Conservation (phyloP, 1,284 basidiomycete species). For the Albatrellus sp. region DNA sequence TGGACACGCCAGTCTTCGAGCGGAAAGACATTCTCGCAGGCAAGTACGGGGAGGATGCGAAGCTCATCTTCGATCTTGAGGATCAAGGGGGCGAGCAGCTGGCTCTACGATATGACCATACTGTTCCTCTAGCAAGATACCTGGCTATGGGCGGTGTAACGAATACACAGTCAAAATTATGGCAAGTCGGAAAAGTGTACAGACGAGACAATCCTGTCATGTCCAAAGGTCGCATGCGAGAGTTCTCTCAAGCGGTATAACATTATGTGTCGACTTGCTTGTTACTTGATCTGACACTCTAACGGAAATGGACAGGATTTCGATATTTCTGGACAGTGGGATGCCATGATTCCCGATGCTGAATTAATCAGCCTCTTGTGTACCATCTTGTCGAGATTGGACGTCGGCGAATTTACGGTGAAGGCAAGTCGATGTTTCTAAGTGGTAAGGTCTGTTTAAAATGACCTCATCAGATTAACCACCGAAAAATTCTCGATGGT, state of each 20-base stretch:
- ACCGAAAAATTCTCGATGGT: constrained; percentile 95
- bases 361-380: constrained; percentile 81
- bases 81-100: constrained; percentile 99
- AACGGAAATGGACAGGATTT: constrained; percentile 57
- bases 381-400: constrained; percentile 73
- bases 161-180: constrained; percentile 68
- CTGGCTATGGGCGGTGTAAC: constrained; percentile 87
- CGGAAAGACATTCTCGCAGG: constrained; percentile 91
- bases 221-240: constrained; percentile 96
- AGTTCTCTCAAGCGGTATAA: constrained; percentile 94
- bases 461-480: constrained; percentile 59
- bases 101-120: constrained; percentile 91
- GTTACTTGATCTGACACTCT: neutral
- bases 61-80: constrained; percentile 95
- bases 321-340: constrained; percentile 90
- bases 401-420: constrained; percentile 89
- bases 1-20: constrained; percentile 98
- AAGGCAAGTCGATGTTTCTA: constrained; percentile 44
- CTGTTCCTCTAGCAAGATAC: constrained; percentile 92
- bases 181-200: constrained; percentile 98
- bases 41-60: constrained; percentile 96
- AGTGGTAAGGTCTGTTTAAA: neutral
- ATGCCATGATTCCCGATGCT: constrained; percentile 95
- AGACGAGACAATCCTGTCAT: constrained; percentile 94
- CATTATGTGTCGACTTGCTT: neutral